Percentiles rank a stretch among this genome's conserved stretches.
These are phyloP conservation scores for Rhododendron williamsianum DNA, from an alignment of 148 eudicot species.

Conservation along the genomic window DNA sequence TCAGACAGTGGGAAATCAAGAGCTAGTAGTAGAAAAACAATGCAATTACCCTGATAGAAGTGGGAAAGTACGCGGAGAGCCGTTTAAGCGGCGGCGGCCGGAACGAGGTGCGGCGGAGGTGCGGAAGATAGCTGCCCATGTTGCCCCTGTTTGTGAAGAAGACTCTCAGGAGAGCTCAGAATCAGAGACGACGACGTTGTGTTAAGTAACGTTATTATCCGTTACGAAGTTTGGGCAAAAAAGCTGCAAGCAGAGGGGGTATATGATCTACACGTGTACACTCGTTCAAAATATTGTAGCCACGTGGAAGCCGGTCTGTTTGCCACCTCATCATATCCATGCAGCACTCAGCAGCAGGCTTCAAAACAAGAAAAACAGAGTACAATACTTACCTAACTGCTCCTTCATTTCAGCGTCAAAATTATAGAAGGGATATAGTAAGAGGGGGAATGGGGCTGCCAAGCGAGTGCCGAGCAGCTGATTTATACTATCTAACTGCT, in stretches of 20 bases:
- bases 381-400: too few species aligned
- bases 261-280: background rate
- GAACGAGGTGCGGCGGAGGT: slow-evolving; percentile 17
- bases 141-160: background rate
- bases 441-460: too few species aligned
- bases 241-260: background rate
- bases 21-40: background rate
- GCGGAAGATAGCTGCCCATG: slow-evolving; percentile 7
- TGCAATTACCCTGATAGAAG: slow-evolving; percentile 8
- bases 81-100: slow-evolving; percentile 10
- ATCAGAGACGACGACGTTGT: background rate
- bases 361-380: background rate
- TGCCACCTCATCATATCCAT: slow-evolving; percentile 9
- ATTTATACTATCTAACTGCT: too few species aligned
- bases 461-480: too few species aligned
- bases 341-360: background rate
- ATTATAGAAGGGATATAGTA: too few species aligned
- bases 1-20: background rate
- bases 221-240: background rate
- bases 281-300: background rate
- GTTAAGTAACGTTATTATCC: background rate
- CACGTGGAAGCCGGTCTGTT: slow-evolving; percentile 5
- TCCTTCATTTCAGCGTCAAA: too few species aligned
- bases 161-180: background rate
- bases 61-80: background rate